Conservation (phyloP, 129 eudicot species). For the Tagetes erecta region DNA sequence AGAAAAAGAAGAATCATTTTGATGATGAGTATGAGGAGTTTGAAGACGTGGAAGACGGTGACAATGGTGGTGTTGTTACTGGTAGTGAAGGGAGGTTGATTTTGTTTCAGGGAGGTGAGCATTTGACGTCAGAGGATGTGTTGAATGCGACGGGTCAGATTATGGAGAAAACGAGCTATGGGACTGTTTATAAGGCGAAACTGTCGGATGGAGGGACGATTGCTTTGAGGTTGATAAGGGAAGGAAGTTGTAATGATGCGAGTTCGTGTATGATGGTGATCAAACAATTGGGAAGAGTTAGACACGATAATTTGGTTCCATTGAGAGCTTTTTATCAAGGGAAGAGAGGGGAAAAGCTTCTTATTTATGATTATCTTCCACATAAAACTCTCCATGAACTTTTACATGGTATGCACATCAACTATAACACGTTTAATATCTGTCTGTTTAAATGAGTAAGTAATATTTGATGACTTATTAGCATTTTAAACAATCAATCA, state of each 20-base stretch:
- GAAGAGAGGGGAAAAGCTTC: constrained; percentile 82
- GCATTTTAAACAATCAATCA: not conserved
- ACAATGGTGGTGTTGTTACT: constrained; percentile 25
- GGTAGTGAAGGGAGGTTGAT: constrained; percentile 80
- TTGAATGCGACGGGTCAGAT: constrained; percentile 79
- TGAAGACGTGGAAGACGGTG: constrained; percentile 45
- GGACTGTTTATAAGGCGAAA: constrained; percentile 74
- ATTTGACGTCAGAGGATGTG: constrained; percentile 79
- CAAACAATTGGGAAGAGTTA: constrained; percentile 63
- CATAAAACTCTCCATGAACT: constrained; percentile 57
- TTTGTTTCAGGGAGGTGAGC: constrained; percentile 77
- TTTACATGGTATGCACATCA: constrained; percentile 54
- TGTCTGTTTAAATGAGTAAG: not conserved
- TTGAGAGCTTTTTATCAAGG: constrained; percentile 79
- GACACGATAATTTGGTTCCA: constrained; percentile 74
- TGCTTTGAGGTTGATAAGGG: constrained; percentile 74
- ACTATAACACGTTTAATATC: not conserved
- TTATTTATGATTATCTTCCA: constrained; percentile 66
- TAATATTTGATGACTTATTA: not conserved
- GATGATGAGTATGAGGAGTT: constrained; percentile 61
- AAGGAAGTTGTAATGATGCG: constrained; percentile 70
- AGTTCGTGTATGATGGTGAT: constrained; percentile 59
- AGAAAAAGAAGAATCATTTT: constrained; percentile 41
- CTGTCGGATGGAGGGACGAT: constrained; percentile 75
- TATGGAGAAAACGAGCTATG: constrained; percentile 80